Percentiles rank a stretch among this genome's conserved stretches.
Evolutionary conservation across 305 asterid genomes (phyloP).

Genomic region (Fraxinus sp.): DNA sequence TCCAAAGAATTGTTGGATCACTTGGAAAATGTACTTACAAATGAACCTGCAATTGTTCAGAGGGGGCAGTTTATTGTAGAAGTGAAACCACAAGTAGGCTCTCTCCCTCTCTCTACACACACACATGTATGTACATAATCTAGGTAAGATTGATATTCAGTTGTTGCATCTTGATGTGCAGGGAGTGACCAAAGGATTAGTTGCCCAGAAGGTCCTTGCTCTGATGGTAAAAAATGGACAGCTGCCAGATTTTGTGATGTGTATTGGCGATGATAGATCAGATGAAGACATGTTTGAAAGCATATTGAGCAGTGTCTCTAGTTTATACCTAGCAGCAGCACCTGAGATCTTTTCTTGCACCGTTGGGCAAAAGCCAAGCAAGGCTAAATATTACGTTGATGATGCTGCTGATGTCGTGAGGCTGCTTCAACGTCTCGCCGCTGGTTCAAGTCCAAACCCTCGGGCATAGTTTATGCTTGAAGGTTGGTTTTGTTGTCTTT

Average conservation of each 20-base stretch:
- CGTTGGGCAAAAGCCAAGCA: constrained; percentile 87
- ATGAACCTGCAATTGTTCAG: constrained; percentile 41
- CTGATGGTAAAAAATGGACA: constrained; percentile 46
- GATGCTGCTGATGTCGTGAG: constrained; percentile 68
- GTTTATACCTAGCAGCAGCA: constrained; percentile 36
- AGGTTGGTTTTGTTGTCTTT: constrained; percentile 46
- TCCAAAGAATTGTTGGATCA: constrained; percentile 46
- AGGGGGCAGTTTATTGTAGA: constrained; percentile 46
- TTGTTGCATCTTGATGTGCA: constrained; percentile 31
- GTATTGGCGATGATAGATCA: constrained; percentile 81
- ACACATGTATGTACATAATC: neutral
- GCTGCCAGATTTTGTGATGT: constrained; percentile 72
- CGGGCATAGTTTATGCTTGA: constrained; percentile 40
- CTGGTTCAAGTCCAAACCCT: constrained; percentile 60
- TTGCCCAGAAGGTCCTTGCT: constrained; percentile 65
- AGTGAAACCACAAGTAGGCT: constrained; percentile 44
- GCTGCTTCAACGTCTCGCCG: constrained; percentile 60
- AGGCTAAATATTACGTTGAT: constrained; percentile 78
- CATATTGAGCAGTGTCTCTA: constrained; percentile 48
- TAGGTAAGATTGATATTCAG: neutral
- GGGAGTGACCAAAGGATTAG: constrained; percentile 90
- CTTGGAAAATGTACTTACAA: constrained; percentile 42
- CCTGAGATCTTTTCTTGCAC: constrained; percentile 81
- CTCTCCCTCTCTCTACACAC: no score
- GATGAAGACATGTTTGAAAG: constrained; percentile 93